Base-by-base conservation (phyloP, 1,139 yeast species). In the Taphrina deformans region DNA sequence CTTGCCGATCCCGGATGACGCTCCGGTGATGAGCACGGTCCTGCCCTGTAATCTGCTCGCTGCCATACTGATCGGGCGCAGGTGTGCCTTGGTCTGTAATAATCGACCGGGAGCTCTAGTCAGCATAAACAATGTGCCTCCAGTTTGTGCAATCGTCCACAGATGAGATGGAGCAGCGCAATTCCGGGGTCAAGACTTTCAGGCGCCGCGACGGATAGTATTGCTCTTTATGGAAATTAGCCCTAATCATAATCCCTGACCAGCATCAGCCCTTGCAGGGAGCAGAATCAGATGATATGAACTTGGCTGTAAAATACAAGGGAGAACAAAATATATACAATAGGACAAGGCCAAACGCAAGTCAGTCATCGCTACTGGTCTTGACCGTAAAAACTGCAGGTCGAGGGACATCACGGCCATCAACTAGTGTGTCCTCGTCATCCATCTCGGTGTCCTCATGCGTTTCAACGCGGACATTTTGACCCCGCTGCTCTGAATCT, bases 1-100 rank as follows among this genome's bases (percentile, higher is more conserved):
- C 72, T 82, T 82, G 18, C 67, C 67, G 46, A 67, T 65, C 7
- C 67, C 67, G 27, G 65, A 59, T 40, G 89, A 84, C 18, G 92
- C 92, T 33, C 93, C 93, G 18, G 93, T 87, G 72, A 87, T 82
- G 44, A 88, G 80, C 41, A 85, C 78, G 38, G 81, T 80, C 72
- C 86, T 85, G 67, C 83, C 82, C 31, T 85, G 83, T 61, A 87
- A 77, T 73, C 93, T 79, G 72, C 81, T 46, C 44, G 65, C 46
- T 4, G 56, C 62, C 59, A 64, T 58, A 21, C 48, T 44, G 27
- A 23, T 18, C n/a, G 27, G 5, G 2, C 48, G 48, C 2, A 44
- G 10, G n/a, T 2, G 26, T 9, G 48, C n/a, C 48, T 44, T 44
- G 9, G 48, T 44, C 27, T 44, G 48, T 21, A 44, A 5, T 27